Base-by-base conservation (phyloP, 495 filamentous ascomycete genomes). In the Neurospora pannonica region DNA sequence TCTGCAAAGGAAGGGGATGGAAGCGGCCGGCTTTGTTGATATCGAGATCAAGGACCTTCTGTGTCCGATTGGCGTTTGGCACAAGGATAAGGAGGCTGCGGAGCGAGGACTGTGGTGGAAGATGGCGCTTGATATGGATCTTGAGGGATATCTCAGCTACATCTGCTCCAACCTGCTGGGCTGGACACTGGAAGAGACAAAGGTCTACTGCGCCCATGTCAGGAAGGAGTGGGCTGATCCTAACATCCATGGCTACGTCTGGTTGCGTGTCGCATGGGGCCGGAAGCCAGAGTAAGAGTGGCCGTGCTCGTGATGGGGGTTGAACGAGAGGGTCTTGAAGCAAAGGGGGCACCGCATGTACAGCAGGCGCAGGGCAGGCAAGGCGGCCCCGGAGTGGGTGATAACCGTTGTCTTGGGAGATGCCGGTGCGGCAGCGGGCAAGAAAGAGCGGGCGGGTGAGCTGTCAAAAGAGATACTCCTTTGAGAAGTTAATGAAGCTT, bases 221-320 rank as follows among this genome's bases (percentile, higher is more conserved):
- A 31, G 72, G 6, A n/a, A 13, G 3, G 42, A 75, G 70, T 46
- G 75, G 70, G 4, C 17, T 0, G 62, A 76, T 38, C 54, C 62
- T 8, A 43, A 62, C 15, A 38, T 74, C 11, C 54, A 76, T 17
- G 34, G 60, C 17, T 71, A 36, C 28, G 43, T 31, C 40, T 40
- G 15, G 1, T 24, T 31, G 21, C 74, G 73, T 19, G 40, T 75
- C 21, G 80, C 75, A 19, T 75, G 70, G 17, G 78, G 73, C 40
- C 83, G 86, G 40, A 79, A 75, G 1, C 77, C 73, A 71, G 74
- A 94, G 81, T 67, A 34, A 19, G 54, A 34, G 28, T 36, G 24
- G 48, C 2, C 2, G 11, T 60, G 21, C 21, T 60, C 21, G 48
- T 9, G 43, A 48, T 11, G 9, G 40, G 2, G 0, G 15, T 19